Conservation (phyloP, 805 yeast species). For the Lachancea quebecensis region DNA sequence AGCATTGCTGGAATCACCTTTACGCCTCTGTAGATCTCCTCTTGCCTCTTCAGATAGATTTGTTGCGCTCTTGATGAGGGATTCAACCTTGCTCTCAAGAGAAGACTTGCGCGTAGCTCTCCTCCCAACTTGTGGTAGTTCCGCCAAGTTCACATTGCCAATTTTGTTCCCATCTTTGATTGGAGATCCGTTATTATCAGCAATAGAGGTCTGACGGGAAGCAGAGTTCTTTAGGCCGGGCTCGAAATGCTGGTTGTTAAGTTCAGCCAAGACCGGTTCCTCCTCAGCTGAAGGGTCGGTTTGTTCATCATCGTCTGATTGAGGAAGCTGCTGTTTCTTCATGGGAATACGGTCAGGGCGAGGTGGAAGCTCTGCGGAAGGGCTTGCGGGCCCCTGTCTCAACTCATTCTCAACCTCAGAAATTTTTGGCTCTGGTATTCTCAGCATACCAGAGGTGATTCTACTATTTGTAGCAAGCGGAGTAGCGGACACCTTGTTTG, state of each 20-base stretch:
- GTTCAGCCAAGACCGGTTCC: slow-evolving; percentile 4
- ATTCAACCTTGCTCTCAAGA: slow-evolving; percentile 18
- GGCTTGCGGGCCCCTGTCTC: slow-evolving; percentile 35
- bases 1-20: slow-evolving; percentile 12
- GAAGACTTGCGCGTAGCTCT: slow-evolving; percentile 22
- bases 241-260: background rate
- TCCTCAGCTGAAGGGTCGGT: slow-evolving; percentile 16
- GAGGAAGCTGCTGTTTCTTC: slow-evolving; percentile 26
- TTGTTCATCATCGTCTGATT: slow-evolving; percentile 13
- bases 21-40: slow-evolving; percentile 10
- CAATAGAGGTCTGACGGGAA: slow-evolving; percentile 28
- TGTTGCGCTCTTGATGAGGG: slow-evolving; percentile 14
- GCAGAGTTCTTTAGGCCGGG: slow-evolving; percentile 2
- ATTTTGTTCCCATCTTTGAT: slow-evolving; percentile 19
- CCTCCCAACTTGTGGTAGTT: slow-evolving; percentile 17
- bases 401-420: slow-evolving; percentile 35
- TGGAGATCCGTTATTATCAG: slow-evolving; percentile 29
- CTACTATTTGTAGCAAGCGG: slow-evolving; percentile 24
- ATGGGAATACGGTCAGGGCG: slow-evolving; percentile 31
- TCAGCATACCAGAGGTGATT: slow-evolving; percentile 39
- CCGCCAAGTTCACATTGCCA: slow-evolving; percentile 26
- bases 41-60: slow-evolving; percentile 15
- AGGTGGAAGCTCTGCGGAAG: slow-evolving; percentile 28
- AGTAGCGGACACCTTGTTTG: slow-evolving; percentile 10
- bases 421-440: slow-evolving; percentile 39